These are phyloP conservation scores for Eimeria brunetti DNA, from an alignment of 169 alveolate species.

Conservation along the genomic window DNA sequence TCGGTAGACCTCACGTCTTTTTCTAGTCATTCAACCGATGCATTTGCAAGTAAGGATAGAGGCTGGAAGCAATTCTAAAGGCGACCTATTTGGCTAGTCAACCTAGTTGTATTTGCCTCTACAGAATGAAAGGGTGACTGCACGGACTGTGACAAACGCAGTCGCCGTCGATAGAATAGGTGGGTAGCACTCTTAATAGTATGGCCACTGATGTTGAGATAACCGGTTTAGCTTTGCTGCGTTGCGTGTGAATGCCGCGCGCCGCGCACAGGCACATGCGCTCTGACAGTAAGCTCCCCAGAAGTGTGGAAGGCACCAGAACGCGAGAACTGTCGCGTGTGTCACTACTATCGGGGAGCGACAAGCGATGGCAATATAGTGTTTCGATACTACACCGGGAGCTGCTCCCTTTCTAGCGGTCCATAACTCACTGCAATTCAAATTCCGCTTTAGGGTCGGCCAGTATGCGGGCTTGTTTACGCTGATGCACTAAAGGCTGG, in stretches of 20 bases:
- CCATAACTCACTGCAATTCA: not conserved
- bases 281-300: not conserved
- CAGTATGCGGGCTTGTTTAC: not conserved
- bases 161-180: not conserved
- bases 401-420: not conserved
- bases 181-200: not conserved
- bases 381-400: not conserved
- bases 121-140: not conserved
- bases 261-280: not conserved
- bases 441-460: not conserved
- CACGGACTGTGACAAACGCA: not conserved
- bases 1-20: too few species aligned
- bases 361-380: not conserved
- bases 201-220: not conserved
- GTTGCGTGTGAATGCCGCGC: not conserved
- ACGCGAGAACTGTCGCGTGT: constrained; percentile 41
- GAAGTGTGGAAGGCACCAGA: not conserved
- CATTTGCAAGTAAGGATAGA: too few species aligned
- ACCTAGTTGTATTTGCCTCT: not conserved
- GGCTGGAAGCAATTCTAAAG: not conserved
- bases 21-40: too few species aligned
- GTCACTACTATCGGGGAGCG: not conserved
- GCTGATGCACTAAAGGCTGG: not conserved
- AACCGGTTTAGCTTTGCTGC: not conserved
- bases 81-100: not conserved